Percentiles rank a stretch among this genome's conserved stretches.
These are phyloP conservation scores for Coprinellus aureogranulatus DNA, from an alignment of 768 basidiomycete species.

Conservation along the genomic window DNA sequence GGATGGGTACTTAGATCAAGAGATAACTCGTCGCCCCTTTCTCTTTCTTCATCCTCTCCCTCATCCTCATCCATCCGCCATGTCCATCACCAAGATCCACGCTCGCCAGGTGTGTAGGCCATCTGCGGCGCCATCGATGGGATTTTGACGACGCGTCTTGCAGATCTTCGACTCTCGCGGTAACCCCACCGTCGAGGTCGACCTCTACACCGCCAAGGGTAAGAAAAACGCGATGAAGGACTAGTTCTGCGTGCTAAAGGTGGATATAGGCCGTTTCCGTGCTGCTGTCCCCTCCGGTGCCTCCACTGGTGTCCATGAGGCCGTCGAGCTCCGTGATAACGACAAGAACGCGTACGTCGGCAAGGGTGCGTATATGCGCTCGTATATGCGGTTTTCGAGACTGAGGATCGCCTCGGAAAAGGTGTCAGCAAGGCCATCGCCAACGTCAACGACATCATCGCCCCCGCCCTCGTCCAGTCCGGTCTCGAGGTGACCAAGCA, in stretches of 20 bases:
- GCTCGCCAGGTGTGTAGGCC: conserved; percentile 76
- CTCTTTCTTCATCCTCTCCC: conserved; percentile 17
- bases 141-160: conserved; percentile 10
- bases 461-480: conserved; percentile 82
- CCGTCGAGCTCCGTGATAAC: conserved; percentile 96
- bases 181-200: conserved; percentile 96
- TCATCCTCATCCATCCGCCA: conserved; percentile 40
- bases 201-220: conserved; percentile 87
- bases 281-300: conserved; percentile 97
- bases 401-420: conserved; percentile 33
- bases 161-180: conserved; percentile 99
- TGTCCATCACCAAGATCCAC: conserved; percentile 90
- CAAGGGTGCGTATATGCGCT: conserved; percentile 63
- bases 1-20: conserved; percentile 34
- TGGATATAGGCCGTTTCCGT: conserved; percentile 75
- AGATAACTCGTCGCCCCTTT: conserved; percentile 29
- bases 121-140: conserved; percentile 2
- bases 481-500: conserved; percentile 83
- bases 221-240: conserved; percentile 7
- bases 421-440: conserved; percentile 92
- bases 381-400: conserved; percentile 3
- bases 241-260: not conserved
- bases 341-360: conserved; percentile 92
- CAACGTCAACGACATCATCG: conserved; percentile 92
- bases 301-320: conserved; percentile 97